Percentiles rank a stretch among this genome's conserved stretches.
These are phyloP conservation scores for Alnus glutinosa DNA, from an alignment of 306 rosid species.

Conservation along the genomic window DNA sequence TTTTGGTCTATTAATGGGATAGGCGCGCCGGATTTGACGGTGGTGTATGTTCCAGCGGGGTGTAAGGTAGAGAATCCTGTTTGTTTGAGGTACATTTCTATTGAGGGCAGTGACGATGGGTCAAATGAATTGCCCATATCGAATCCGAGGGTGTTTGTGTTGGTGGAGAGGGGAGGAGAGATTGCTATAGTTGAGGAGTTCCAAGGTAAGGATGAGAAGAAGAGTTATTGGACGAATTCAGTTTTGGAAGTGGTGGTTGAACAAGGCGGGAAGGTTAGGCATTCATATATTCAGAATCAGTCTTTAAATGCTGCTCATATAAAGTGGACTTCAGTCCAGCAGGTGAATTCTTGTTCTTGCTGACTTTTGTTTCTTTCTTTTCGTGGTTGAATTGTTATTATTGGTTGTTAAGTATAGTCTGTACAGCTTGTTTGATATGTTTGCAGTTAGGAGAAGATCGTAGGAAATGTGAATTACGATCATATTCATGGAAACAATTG, in stretches of 20 bases:
- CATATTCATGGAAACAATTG: neutral
- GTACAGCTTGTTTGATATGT: neutral
- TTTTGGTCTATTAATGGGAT: conserved; percentile 93
- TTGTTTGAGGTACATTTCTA: conserved; percentile 54
- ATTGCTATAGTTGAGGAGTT: conserved; percentile 77
- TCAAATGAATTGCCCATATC: conserved; percentile 52
- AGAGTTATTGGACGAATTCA: conserved; percentile 73
- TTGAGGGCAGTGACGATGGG: conserved; percentile 42
- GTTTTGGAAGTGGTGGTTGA: conserved; percentile 69
- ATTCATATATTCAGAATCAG: conserved; percentile 88
- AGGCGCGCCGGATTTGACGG: conserved; percentile 79
- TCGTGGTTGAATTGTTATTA: neutral
- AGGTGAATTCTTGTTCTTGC: conserved; percentile 43
- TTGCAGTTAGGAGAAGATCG: neutral
- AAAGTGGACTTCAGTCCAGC: conserved; percentile 87
- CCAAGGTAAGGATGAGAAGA: conserved; percentile 31
- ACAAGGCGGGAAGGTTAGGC: conserved; percentile 74
- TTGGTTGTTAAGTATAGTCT: neutral
- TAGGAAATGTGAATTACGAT: neutral
- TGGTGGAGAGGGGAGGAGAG: conserved; percentile 84
- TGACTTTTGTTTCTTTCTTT: neutral
- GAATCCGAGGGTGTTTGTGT: conserved; percentile 82
- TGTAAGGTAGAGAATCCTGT: conserved; percentile 64
- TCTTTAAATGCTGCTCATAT: conserved; percentile 74
- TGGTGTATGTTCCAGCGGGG: conserved; percentile 74